Evolutionary conservation across 2,329 filamentous ascomycete genomes (phyloP), one percentile per base, ranked within the genome.

Genomic region (Sporothrix pseudoabietina): DNA sequence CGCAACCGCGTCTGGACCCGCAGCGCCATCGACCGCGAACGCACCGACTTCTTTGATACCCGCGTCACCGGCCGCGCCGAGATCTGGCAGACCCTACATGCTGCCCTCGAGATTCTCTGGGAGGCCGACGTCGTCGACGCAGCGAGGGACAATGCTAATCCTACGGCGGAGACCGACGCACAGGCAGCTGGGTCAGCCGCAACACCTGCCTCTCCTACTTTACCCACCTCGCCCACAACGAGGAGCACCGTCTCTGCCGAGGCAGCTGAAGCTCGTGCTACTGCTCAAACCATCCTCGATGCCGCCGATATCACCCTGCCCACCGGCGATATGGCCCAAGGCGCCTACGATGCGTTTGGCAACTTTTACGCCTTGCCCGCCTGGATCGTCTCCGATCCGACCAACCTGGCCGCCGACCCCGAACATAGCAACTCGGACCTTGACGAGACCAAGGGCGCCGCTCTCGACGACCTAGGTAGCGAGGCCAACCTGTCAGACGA

Each of bases 41-140:
- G 95, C 68, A 83, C 83, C 68, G 94, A 94, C 75, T 98, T 97
- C 85, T 98, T 97, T 81, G 94, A 98, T 75, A 98, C 94, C 1
- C 86, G 94, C 65, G 93, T 97, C 19, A 92, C 91, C 0, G 94
- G 94, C 1, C 87, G 89, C 4, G 78, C 86, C 4, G 93, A 97
- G 81, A 87, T 96, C 35, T 98, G 95, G 95, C 89, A 89, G 77
- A 91, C 92, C 0, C 81, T 98, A 16, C 87, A 87, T 63, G 84
- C 89, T 0, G 91, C 90, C 0, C 85, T 94, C 22, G 87, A 92
- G 75, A 83, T 92, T 7, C 80, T 97, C 75, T 91, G 91, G 83
- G 85, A 86, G 12, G 84, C 86, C 39, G 76, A 77, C 63, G 39
- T 68, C 1, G 65, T 72, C 1, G 54, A 70, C 19, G 72, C 66